A percentile compares a stretch with the other conserved stretches of the same genome.
Conservation (phyloP, 2,329 filamentous ascomycete species). For the Colletotrichum incanum region DNA sequence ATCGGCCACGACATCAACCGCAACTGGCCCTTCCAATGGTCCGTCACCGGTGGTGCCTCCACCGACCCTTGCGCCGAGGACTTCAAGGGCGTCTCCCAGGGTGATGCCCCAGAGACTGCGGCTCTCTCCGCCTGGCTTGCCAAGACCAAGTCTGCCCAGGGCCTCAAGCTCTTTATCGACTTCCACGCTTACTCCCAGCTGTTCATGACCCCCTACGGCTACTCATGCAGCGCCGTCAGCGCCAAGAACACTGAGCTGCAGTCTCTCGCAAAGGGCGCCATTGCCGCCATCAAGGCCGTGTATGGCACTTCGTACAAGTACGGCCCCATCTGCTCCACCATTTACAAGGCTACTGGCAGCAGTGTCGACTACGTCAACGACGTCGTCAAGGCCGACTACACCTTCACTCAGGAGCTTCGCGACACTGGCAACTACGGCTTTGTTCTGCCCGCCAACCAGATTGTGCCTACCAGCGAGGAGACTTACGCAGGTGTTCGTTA, state of each 20-base stretch:
- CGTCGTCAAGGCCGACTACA: conserved; percentile 58
- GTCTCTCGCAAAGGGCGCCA: conserved; percentile 63
- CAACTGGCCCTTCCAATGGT: conserved; percentile 67
- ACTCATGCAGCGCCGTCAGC: conserved; percentile 66
- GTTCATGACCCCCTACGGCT: conserved; percentile 71
- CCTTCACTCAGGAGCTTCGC: conserved; percentile 58
- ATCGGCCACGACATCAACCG: conserved; percentile 66
- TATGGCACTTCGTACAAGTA: conserved; percentile 59
- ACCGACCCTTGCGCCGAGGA: conserved; percentile 61
- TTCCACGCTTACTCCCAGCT: conserved; percentile 71
- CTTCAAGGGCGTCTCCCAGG: conserved; percentile 55
- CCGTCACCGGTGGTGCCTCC: conserved; percentile 58
- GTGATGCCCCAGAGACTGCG: conserved; percentile 62
- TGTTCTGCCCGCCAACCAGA: conserved; percentile 59
- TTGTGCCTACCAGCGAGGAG: conserved; percentile 61
- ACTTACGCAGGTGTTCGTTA: conserved; percentile 70
- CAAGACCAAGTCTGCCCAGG: conserved; percentile 51
- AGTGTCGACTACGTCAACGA: conserved; percentile 64
- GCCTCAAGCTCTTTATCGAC: conserved; percentile 71
- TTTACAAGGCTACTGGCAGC: conserved; percentile 69
- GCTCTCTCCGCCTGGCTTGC: conserved; percentile 55
- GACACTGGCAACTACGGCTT: conserved; percentile 59
- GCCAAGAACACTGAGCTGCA: conserved; percentile 65
- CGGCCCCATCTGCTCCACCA: conserved; percentile 72
- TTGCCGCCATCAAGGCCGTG: conserved; percentile 64